Base-by-base conservation (phyloP, 108 stramenopile species). In the Phaeodactylum tricornutum region DNA sequence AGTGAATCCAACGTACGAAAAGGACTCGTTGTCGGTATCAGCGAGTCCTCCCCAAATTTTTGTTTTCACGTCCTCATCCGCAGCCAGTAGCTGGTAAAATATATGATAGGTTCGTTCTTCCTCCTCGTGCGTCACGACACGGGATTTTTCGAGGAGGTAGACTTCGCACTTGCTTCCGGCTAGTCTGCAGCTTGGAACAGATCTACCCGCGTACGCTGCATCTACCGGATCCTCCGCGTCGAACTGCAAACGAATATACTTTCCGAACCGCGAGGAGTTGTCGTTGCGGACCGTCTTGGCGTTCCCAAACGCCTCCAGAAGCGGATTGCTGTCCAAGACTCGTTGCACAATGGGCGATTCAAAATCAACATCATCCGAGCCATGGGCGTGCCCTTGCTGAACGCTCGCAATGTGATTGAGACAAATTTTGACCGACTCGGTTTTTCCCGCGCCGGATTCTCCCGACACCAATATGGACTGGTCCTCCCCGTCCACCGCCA, bases 91-190 rank as follows among this genome's bases (percentile, higher is more conserved):
- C 67, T 98, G 95, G 64, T 99, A 99, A 53, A 99, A 99, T 16
- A 97, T 80, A 63, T 99, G 99, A 67, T 94, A 99, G 29, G 97
- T 99, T 47, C 99, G 48, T 70, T 97, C 96, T 1, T 92, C 93
- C 52, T 79, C 67, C 43, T 96, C 96, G 46, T 86, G 92, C 28
- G 66, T 55, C 4, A 89, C 93, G 30, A 99, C 93, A 28, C 99
- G 71, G 40, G 81, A 81, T 71, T 99, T 99, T 65, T 99, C 99
- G 26, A 99, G 67, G 29, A 99, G 72, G 62, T 98, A 99, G n/a
- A 81, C 81, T 43, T 76, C 79, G 51, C 81, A 80, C 42, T 64
- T 78, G 21, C 72, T 74, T 35, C 87, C 84, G 30, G 77, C 79
- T 41, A 85, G 63, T 22, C 70, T 66, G 57, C 85, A 91, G 23